Base-by-base conservation (phyloP, 2,329 filamentous ascomycete species). In the Pseudogymnoascus sp. region DNA sequence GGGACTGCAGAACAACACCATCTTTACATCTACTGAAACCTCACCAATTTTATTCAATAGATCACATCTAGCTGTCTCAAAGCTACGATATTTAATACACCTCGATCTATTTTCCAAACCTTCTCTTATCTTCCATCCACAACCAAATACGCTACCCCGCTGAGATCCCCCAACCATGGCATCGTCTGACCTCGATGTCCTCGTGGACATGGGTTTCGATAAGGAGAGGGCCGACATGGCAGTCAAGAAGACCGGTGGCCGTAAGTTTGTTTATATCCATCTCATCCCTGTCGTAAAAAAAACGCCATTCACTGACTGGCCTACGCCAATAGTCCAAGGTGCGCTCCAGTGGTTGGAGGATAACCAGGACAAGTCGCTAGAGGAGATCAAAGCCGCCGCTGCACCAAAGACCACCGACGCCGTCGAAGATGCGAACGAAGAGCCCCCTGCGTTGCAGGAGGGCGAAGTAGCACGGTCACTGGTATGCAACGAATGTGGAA, bases 311-410 rank as follows among this genome's bases (percentile, higher is more conserved):
- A 36, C 54, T 31, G 13, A 50, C 44, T 31, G 1, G 17, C 4
- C 24, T 31, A 31, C 15, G 9, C 10, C 36, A 58, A 17, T 65
- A 93, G 90, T 97, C 54, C 88, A 94, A 72, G 88, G 87, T 67
- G 94, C 94, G 60, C 83, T 99, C 62, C 90, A 96, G 77, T 99
- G 94, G 94, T 83, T 99, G 1, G 92, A 96, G 72, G 84, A 89
- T 68, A 96, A 95, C 72, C 87, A 95, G 72, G 91, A 96, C 74
- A 96, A 89, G 68, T 81, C 89, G 1, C 73, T 96, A 41, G 92
- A 97, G 37, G 87, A 96, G 62, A 86, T 97, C 64, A 82, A 89
- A 65, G 77, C 77, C 3, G 73, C 74, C 5, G 68, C 71, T 11
- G 67, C 68, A 17, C 67, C 71, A 29, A 72, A 74, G 24, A 72